phyloP scores from a whole-genome alignment of 495 filamentous ascomycete genomes.

The Copromyces sp. region DNA sequence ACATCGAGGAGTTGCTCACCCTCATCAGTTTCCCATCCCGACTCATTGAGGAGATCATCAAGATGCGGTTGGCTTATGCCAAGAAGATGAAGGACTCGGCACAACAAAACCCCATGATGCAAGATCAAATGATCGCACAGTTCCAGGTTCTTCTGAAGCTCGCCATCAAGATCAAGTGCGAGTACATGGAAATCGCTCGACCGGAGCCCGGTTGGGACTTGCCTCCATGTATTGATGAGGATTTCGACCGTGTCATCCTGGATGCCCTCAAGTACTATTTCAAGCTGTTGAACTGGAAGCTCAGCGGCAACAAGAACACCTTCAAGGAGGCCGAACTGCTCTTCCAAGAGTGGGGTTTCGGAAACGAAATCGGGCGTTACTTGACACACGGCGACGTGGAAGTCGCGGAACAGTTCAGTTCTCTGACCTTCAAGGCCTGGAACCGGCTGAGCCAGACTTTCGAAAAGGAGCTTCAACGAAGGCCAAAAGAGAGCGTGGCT shows the following conservation, averaged over 20 bases:
- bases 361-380: conserved; percentile 79
- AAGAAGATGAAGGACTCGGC: conserved; percentile 85
- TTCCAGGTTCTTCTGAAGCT: conserved; percentile 89
- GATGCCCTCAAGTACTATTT: conserved; percentile 97
- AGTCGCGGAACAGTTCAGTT: conserved; percentile 97
- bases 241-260: conserved; percentile 89
- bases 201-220: conserved; percentile 91
- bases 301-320: conserved; percentile 95
- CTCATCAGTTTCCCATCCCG: conserved; percentile 95
- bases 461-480: conserved; percentile 76
- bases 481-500: conserved; percentile 66
- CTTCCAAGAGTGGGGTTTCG: conserved; percentile 95
- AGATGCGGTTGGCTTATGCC: conserved; percentile 82
- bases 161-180: conserved; percentile 83
- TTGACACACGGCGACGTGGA: conserved; percentile 89
- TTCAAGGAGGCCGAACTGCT: conserved; percentile 98
- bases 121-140: conserved; percentile 93
- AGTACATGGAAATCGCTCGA: conserved; percentile 71
- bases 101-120: conserved; percentile 78
- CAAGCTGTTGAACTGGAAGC: conserved; percentile 91
- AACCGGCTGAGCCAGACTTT: conserved; percentile 82
- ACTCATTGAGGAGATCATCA: conserved; percentile 92
- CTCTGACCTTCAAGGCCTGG: conserved; percentile 82
- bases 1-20: conserved; percentile 91
- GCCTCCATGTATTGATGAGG: conserved; percentile 92